Conservation (phyloP, 2,329 filamentous ascomycete species). For the Phyllosticta ampelicida region DNA sequence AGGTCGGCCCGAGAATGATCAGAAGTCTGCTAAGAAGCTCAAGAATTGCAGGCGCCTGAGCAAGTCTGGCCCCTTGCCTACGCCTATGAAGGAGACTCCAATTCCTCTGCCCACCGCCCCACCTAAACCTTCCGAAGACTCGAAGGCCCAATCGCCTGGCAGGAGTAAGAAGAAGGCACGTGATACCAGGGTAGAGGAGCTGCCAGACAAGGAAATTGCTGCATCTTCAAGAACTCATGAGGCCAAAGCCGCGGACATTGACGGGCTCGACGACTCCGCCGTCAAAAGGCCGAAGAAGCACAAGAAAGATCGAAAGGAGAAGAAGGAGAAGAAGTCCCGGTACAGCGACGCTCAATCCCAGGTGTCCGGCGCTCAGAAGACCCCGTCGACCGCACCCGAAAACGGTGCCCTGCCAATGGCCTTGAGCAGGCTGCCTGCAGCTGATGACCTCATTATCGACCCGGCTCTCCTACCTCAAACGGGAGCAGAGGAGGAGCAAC, state of each 20-base stretch:
- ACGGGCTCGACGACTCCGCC: not conserved
- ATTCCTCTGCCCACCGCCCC: slow-evolving; percentile 1
- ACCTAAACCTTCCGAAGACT: not conserved
- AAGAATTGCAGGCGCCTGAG: slow-evolving; percentile 2
- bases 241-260: not conserved
- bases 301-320: not conserved
- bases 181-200: not conserved
- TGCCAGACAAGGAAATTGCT: not conserved
- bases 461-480: not conserved
- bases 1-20: not conserved
- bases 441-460: slow-evolving; percentile 3
- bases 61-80: not conserved
- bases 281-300: not conserved
- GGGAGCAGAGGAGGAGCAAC: not conserved
- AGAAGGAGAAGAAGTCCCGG: not conserved
- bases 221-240: not conserved
- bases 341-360: not conserved
- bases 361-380: not conserved
- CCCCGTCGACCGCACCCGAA: not conserved
- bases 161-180: slow-evolving; percentile 6
- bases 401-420: not conserved
- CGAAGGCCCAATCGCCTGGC: not conserved
- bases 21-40: slow-evolving; percentile 4
- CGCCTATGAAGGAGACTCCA: slow-evolving; percentile 1
- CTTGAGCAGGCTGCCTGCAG: not conserved